Evolutionary conservation across 805 yeast genomes (phyloP).

Genomic region (Allodekkera sacchari): DNA sequence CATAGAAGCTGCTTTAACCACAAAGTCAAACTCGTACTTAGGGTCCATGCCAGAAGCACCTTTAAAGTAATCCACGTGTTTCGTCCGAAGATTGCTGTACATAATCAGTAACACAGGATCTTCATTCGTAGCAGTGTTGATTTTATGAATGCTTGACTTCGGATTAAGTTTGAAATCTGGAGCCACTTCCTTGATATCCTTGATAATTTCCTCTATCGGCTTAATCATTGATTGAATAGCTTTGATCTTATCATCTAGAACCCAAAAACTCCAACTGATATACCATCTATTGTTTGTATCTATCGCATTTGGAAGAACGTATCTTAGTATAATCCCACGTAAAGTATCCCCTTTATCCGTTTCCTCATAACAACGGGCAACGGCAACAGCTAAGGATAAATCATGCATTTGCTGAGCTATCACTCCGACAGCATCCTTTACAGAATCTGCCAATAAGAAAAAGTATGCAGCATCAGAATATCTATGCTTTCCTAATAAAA

Average conservation of each 20-base stretch:
- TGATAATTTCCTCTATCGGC: conserved; percentile 34
- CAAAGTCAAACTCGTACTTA: conserved; percentile 48
- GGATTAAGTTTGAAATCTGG: conserved; percentile 24
- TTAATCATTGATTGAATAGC: conserved; percentile 62
- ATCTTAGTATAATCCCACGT: conserved; percentile 36
- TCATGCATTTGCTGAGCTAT: conserved; percentile 61
- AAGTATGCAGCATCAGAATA: conserved; percentile 83
- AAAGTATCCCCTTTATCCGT: conserved; percentile 51
- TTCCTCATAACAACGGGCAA: conserved; percentile 66
- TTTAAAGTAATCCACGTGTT: conserved; percentile 38
- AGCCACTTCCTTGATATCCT: conserved; percentile 19
- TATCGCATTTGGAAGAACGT: conserved; percentile 50
- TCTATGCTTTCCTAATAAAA: conserved; percentile 79
- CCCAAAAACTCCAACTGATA: conserved; percentile 75
- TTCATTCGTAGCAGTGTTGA: conserved; percentile 29
- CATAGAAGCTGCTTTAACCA: conserved; percentile 54
- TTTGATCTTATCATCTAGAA: conserved; percentile 35
- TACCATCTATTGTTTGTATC: conserved; percentile 70
- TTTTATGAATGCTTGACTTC: conserved; percentile 29
- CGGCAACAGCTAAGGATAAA: conserved; percentile 65
- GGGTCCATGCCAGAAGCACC: conserved; percentile 40
- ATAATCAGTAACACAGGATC: conserved; percentile 76
- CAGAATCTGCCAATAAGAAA: conserved; percentile 67
- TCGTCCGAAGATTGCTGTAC: conserved; percentile 52
- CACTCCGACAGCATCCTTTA: conserved; percentile 72